Conservation (phyloP, 2,329 filamentous ascomycete species). For the Monosporascus ibericus region DNA sequence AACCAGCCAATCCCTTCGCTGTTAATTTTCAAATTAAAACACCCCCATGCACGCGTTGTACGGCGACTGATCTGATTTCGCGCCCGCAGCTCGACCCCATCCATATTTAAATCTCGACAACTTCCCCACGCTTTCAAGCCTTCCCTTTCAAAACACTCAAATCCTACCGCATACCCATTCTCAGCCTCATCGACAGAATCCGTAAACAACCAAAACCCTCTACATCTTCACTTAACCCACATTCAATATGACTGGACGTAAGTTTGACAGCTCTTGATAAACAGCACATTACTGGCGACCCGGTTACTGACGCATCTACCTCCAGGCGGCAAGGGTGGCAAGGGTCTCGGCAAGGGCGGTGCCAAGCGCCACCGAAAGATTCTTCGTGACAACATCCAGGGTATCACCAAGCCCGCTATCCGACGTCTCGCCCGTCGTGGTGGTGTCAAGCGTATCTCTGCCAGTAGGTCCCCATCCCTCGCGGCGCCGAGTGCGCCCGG, state of each 20-base stretch:
- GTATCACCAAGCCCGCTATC: slow-evolving; percentile 98
- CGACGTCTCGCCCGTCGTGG: slow-evolving; percentile 97
- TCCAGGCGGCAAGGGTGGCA: slow-evolving; percentile 14
- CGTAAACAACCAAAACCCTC: slow-evolving; percentile 7
- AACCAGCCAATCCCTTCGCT: neutral
- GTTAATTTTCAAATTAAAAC: neutral
- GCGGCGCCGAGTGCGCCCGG: no score
- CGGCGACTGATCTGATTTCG: slow-evolving; percentile 27
- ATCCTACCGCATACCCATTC: slow-evolving; percentile 7
- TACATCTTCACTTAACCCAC: slow-evolving; percentile 7
- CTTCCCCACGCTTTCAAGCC: slow-evolving; percentile 11
- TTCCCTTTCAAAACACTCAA: slow-evolving; percentile 6
- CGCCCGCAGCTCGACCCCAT: slow-evolving; percentile 11
- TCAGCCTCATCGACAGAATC: slow-evolving; percentile 18
- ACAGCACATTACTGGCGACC: neutral
- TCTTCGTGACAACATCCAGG: slow-evolving; percentile 98
- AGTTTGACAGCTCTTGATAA: slow-evolving; percentile 8
- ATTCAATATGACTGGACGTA: slow-evolving; percentile 29
- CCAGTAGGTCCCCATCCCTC: slow-evolving; percentile 53
- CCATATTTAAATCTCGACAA: slow-evolving; percentile 11
- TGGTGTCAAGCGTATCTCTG: slow-evolving; percentile 99
- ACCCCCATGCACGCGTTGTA: slow-evolving; percentile 9
- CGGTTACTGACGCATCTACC: slow-evolving; percentile 5
- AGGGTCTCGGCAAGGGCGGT: slow-evolving; percentile 13
- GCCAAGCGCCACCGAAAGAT: slow-evolving; percentile 98